A percentile compares a stretch with the other conserved stretches of the same genome.
These are phyloP conservation scores for Blastocystis sp. DNA, from an alignment of 352 stramenopile species.

Conservation along the genomic window DNA sequence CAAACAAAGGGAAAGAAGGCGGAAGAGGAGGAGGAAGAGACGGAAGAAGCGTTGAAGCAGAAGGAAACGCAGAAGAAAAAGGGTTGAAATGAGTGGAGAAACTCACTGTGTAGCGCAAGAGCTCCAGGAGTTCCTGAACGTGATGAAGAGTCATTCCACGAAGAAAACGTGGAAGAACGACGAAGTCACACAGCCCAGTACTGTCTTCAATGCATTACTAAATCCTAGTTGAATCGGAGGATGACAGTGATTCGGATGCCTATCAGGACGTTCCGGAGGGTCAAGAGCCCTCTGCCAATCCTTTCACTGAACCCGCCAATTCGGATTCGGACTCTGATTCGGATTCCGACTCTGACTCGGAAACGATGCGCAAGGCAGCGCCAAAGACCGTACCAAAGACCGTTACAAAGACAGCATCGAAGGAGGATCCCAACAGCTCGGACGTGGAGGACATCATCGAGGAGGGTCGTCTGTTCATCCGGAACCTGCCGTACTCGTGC, in stretches of 20 bases:
- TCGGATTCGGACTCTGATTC: slow-evolving; percentile 70
- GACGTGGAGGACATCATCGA: background rate
- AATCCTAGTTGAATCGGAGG: background rate
- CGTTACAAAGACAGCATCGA: background rate
- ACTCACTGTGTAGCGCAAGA: slow-evolving; percentile 64
- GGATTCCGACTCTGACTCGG: slow-evolving; percentile 66
- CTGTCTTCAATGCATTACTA: background rate
- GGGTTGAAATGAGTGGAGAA: slow-evolving; percentile 70
- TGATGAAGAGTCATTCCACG: slow-evolving; percentile 83
- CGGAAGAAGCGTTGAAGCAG: slow-evolving; percentile 68
- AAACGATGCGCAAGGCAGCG: background rate
- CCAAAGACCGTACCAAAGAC: too few species aligned
- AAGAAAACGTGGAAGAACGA: slow-evolving; percentile 86
- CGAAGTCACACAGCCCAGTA: slow-evolving; percentile 71
- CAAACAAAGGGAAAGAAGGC: slow-evolving; percentile 71
- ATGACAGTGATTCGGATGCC: slow-evolving; percentile 47
- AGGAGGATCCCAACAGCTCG: background rate
- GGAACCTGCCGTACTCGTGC: slow-evolving; percentile 91
- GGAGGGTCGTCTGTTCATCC: slow-evolving; percentile 87
- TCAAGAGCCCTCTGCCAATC: background rate
- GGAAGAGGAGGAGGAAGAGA: slow-evolving; percentile 68
- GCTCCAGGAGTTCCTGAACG: slow-evolving; percentile 84
- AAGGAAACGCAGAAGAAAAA: slow-evolving; percentile 73
- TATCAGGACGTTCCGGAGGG: slow-evolving; percentile 35
- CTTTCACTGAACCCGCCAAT: background rate